Evolutionary conservation across 1,139 yeast genomes (phyloP).

Genomic region (Petasospora fabianii): DNA sequence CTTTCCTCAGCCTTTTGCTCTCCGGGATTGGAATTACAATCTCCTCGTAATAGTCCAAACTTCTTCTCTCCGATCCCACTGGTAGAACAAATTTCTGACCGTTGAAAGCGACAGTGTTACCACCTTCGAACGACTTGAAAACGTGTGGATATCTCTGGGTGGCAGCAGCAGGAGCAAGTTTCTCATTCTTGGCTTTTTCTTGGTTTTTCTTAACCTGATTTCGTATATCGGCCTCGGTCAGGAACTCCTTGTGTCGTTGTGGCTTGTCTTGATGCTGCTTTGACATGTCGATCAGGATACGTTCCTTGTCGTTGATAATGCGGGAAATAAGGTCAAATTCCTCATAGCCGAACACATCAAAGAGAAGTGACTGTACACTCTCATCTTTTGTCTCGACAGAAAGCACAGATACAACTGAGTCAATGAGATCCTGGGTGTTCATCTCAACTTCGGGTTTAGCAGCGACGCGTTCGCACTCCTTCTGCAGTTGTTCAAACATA

Average conservation of each 20-base stretch:
- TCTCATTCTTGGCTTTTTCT: conserved; percentile 45
- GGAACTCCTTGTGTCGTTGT: conserved; percentile 29
- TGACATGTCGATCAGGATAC: conserved; percentile 27
- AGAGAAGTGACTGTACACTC: conserved; percentile 40
- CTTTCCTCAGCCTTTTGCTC: conserved; percentile 35
- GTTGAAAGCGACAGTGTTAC: conserved; percentile 65
- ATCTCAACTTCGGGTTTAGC: conserved; percentile 20
- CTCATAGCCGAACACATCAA: conserved; percentile 82
- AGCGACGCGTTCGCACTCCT: conserved; percentile 23
- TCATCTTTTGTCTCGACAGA: conserved; percentile 28
- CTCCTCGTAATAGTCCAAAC: conserved; percentile 71
- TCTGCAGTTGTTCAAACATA: conserved; percentile 11
- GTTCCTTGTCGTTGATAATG: conserved; percentile 50
- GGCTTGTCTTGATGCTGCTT: conserved; percentile 11
- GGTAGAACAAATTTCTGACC: conserved; percentile 84
- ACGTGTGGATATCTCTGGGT: conserved; percentile 81
- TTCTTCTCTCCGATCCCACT: conserved; percentile 68
- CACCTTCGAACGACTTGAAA: conserved; percentile 65
- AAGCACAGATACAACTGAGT: conserved; percentile 28
- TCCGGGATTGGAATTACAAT: conserved; percentile 76
- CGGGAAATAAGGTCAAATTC: conserved; percentile 74
- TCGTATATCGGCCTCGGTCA: conserved; percentile 57
- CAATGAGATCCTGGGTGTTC: conserved; percentile 19
- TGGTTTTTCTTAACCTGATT: conserved; percentile 56
- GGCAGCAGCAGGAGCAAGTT: conserved; percentile 44